Evolutionary conservation across 805 yeast genomes (phyloP).

Genomic region (Ogataea pilisensis): DNA sequence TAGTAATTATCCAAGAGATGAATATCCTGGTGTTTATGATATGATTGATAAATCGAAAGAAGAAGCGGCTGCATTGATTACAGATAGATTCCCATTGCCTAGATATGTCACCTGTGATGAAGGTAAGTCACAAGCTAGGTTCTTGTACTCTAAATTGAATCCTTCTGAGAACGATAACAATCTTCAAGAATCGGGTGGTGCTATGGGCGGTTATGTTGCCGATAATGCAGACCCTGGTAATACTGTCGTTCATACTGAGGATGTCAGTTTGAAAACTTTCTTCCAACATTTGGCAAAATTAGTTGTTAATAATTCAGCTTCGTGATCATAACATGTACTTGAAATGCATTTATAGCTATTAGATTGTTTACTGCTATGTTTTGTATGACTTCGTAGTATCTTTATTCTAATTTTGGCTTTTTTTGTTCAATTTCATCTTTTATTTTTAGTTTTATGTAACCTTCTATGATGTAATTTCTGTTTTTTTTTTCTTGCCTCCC

Average conservation of each 20-base stretch:
- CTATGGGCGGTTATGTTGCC: constrained; percentile 43
- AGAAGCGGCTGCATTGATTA: constrained; percentile 88
- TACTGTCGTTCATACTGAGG: constrained; percentile 92
- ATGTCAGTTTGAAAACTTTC: constrained; percentile 89
- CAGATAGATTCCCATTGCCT: constrained; percentile 96
- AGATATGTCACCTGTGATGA: constrained; percentile 96
- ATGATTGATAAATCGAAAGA: constrained; percentile 83
- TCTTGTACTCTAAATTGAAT: constrained; percentile 88
- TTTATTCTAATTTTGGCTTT: too few relatives aligned
- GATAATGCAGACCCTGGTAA: constrained; percentile 36
- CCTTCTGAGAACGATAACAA: constrained; percentile 72
- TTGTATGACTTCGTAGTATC: too few relatives aligned
- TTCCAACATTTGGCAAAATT: constrained; percentile 92
- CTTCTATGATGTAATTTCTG: too few relatives aligned
- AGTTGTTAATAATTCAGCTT: constrained; percentile 51
- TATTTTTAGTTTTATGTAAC: too few relatives aligned
- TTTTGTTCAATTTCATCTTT: too few relatives aligned
- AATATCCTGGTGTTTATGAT: constrained; percentile 81
- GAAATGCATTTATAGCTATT: too few relatives aligned
- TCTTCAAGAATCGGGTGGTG: constrained; percentile 43
- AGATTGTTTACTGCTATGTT: too few relatives aligned
- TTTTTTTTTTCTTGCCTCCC: too few relatives aligned
- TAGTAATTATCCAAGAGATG: constrained; percentile 90
- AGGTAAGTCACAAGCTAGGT: constrained; percentile 98
- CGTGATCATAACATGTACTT: constrained; percentile 3